These are phyloP conservation scores for Tuber aestivum DNA, from an alignment of 495 filamentous ascomycete genomes.

Conservation along the genomic window DNA sequence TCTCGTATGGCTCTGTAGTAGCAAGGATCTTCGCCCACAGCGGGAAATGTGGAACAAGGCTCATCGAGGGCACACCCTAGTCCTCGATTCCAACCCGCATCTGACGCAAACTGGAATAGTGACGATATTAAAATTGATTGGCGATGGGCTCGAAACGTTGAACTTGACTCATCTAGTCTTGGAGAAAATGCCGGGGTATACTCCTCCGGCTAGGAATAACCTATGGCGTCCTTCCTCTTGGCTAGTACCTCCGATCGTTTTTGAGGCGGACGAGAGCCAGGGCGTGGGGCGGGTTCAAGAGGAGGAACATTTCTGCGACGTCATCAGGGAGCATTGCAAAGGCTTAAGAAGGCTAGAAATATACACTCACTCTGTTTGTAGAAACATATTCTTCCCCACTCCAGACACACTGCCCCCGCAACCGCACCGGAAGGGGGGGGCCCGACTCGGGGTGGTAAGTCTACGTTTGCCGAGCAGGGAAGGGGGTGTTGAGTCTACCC, in stretches of 20 bases:
- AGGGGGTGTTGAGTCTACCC: neutral
- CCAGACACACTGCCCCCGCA: neutral
- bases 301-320: slow-evolving; percentile 1
- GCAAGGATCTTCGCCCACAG: neutral
- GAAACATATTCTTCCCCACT: slow-evolving; percentile 1
- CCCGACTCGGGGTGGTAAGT: neutral
- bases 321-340: slow-evolving; percentile 1
- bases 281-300: neutral
- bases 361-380: slow-evolving; percentile 1
- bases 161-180: neutral
- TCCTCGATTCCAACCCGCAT: slow-evolving; percentile 14
- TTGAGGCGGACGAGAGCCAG: neutral
- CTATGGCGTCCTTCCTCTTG: neutral
- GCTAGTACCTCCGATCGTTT: neutral
- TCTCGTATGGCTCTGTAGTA: slow-evolving; percentile 20
- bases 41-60: neutral
- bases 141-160: neutral
- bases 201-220: neutral
- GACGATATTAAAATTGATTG: neutral
- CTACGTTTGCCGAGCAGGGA: slow-evolving; percentile 2
- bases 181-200: neutral
- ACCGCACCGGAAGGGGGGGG: neutral
- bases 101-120: slow-evolving; percentile 16
- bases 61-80: slow-evolving; percentile 7
- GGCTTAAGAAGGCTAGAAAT: slow-evolving; percentile 1